phyloP scores from a whole-genome alignment of 1,284 basidiomycete genomes.

The Clitocybe nebularis region DNA sequence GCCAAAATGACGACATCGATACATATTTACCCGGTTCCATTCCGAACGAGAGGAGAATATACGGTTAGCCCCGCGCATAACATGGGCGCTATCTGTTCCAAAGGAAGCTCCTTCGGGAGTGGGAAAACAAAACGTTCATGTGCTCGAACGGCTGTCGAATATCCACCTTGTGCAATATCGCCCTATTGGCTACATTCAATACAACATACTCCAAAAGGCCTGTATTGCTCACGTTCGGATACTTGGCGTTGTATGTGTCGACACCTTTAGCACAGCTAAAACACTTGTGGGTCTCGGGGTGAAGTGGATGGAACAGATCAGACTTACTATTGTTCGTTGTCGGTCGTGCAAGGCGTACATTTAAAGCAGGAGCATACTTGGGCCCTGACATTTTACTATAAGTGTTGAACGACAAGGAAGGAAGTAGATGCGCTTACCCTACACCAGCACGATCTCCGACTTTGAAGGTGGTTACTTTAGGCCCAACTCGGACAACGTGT shows the following conservation, averaged over 20 bases:
- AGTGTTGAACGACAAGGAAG: not conserved
- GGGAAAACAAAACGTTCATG: constrained; percentile 69
- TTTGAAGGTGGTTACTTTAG: constrained; percentile 53
- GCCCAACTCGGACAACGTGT: constrained; percentile 48
- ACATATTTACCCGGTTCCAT: constrained; percentile 41
- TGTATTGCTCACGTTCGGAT: constrained; percentile 36
- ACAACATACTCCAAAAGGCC: too few species aligned
- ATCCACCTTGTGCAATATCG: constrained; percentile 50
- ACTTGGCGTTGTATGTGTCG: constrained; percentile 36
- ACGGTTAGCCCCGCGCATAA: constrained; percentile 67
- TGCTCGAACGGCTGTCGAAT: constrained; percentile 62
- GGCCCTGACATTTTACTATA: constrained; percentile 27
- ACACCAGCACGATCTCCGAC: constrained; percentile 64
- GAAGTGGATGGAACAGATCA: not conserved
- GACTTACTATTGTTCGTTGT: constrained; percentile 53
- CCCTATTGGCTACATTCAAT: too few species aligned
- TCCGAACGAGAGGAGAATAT: constrained; percentile 60
- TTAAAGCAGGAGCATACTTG: constrained; percentile 50
- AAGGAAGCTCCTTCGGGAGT: constrained; percentile 56
- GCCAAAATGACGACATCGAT: not conserved
- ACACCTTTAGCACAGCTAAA: constrained; percentile 22
- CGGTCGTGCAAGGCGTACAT: constrained; percentile 49
- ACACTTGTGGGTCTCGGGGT: not conserved
- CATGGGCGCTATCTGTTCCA: constrained; percentile 43
- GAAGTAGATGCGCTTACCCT: constrained; percentile 28